Conservation (phyloP, 1,139 yeast genomes). For the Meyerozyma guilliermondii region DNA sequence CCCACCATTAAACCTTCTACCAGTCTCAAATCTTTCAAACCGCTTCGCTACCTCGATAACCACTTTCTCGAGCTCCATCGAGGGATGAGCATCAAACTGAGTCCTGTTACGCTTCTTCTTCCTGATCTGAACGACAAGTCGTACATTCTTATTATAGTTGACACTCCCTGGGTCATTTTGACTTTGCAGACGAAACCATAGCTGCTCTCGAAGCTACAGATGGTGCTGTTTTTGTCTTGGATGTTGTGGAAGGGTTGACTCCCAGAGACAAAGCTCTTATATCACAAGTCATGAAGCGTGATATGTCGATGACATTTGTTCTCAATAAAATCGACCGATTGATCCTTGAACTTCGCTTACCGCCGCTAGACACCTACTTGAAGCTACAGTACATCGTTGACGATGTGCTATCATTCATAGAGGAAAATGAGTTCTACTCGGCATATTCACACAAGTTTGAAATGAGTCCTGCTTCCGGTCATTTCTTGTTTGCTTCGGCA, state of each 20-base stretch:
- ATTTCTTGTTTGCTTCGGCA: slow-evolving; percentile 73
- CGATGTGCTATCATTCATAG: slow-evolving; percentile 53
- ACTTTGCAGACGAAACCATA: slow-evolving; percentile 71
- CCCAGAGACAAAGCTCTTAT: slow-evolving; percentile 46
- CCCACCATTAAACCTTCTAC: slow-evolving; percentile 22
- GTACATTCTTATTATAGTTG: slow-evolving; percentile 57
- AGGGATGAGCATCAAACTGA: slow-evolving; percentile 61
- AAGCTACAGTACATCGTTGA: slow-evolving; percentile 63
- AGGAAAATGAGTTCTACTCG: slow-evolving; percentile 19
- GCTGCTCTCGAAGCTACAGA: slow-evolving; percentile 59
- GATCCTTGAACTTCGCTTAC: slow-evolving; percentile 68
- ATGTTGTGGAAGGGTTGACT: slow-evolving; percentile 77
- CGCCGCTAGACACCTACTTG: slow-evolving; percentile 68
- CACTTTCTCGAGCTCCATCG: slow-evolving; percentile 65
- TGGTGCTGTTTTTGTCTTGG: slow-evolving; percentile 67
- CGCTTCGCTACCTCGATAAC: slow-evolving; percentile 64
- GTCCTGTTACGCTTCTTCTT: slow-evolving; percentile 61
- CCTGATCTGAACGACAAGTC: slow-evolving; percentile 55
- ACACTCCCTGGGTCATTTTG: slow-evolving; percentile 91
- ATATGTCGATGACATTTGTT: slow-evolving; percentile 53
- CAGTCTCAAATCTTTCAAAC: slow-evolving; percentile 30
- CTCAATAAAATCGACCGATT: slow-evolving; percentile 84
- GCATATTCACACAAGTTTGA: slow-evolving; percentile 23
- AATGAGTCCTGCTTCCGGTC: slow-evolving; percentile 59
- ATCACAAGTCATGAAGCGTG: slow-evolving; percentile 41